Conservation (phyloP, 305 asterid species). For the Fraxinus sp. region DNA sequence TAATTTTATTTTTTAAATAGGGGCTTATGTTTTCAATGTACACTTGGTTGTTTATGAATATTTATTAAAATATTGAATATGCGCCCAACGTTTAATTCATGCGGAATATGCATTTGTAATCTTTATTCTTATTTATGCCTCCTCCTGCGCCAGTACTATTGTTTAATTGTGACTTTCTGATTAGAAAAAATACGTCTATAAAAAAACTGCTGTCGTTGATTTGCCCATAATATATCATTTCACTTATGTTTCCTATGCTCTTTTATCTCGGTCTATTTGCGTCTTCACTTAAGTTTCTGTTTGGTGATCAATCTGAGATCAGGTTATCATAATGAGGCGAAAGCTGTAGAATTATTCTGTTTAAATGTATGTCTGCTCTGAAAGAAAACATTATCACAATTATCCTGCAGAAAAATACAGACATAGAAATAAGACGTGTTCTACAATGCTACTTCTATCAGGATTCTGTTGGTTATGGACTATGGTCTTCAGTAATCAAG, state of each 20-base stretch:
- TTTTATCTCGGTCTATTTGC: neutral
- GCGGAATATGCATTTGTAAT: neutral
- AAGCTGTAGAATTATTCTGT: neutral
- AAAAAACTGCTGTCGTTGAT: neutral
- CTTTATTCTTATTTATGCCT: neutral
- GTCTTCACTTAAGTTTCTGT: neutral
- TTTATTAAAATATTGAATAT: neutral
- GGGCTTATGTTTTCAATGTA: neutral
- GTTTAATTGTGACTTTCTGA: neutral
- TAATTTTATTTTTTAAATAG: neutral
- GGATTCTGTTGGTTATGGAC: conserved; percentile 1
- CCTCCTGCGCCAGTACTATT: neutral
- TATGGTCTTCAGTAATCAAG: conserved; percentile 6
- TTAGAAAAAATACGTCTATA: neutral
- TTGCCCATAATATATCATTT: neutral
- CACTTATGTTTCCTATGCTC: neutral
- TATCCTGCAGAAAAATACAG: neutral
- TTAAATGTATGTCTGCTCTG: neutral
- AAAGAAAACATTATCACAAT: neutral
- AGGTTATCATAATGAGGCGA: neutral
- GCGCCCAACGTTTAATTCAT: neutral
- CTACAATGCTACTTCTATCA: conserved; percentile 8
- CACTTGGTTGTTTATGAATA: neutral
- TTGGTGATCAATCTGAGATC: neutral
- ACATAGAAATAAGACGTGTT: neutral